Base-by-base conservation (phyloP, 805 yeast genomes). In the Candida qinlingensis region DNA sequence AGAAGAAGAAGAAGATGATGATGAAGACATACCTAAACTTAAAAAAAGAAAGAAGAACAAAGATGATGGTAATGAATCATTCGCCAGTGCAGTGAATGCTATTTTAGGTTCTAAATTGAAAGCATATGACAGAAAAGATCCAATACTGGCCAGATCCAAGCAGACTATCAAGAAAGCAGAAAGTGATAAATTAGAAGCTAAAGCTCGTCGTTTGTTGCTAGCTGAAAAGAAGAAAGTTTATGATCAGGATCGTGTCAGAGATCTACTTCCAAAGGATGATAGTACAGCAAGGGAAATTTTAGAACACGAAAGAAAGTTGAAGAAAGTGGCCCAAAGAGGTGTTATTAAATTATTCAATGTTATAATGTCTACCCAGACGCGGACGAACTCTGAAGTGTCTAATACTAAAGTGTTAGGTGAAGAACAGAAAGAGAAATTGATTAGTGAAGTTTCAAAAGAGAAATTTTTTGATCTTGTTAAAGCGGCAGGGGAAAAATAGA, bases 91-190 rank as follows among this genome's bases (percentile, higher is more conserved):
- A 0, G 80, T 94, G 61, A 80, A 72, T 55, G 94, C 96, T 12
- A 85, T 92, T 58, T 69, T 92, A 45, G 86, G 85, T 5, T 88
- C 98, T 2, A 83, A 81, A 59, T 73, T 92, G 55, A 94, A 94
- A 64, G 95, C 96, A 0, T 86, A 92, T 59, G 89, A 86, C 61
- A 76, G 97, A 61, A 77, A 77, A 41, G 96, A 91, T 64, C 99
- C 99, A 3, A 87, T 92, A 48, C 75, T 92, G 68, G 91, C 92
- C 7, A 81, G 98, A 68, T 86, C 87, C 60, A 86, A 85, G 55
- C 73, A 76, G 39, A 77, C 83, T 0, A 52, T 82, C 44, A 84
- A 83, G 67, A 83, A 87, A 55, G 75, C 86, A 48, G 97, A 91
- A 57, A 77, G 82, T 33, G 88, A 87, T 45, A 87, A 85, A 60